Percentiles rank a stretch among this genome's conserved stretches.
These are phyloP conservation scores for Triangularia verruculosa DNA, from an alignment of 2,329 filamentous ascomycete genomes.

Conservation along the genomic window DNA sequence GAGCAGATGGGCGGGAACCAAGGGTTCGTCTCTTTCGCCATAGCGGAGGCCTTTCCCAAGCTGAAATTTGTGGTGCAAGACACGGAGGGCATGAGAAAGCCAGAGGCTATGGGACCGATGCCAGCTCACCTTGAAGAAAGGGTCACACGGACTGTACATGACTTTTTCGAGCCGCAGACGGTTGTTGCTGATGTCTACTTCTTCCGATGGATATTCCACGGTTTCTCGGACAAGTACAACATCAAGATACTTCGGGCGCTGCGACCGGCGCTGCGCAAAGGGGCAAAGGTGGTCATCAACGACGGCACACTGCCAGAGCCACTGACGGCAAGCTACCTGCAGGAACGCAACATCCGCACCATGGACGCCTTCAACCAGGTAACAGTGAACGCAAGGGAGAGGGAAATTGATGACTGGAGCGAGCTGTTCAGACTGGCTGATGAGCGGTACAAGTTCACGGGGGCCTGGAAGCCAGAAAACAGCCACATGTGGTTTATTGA, in stretches of 20 bases:
- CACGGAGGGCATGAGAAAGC: conserved; percentile 20
- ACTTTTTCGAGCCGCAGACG: conserved; percentile 26
- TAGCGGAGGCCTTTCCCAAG: conserved; percentile 25
- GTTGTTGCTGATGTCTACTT: conserved; percentile 27
- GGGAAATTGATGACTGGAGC: too few species aligned
- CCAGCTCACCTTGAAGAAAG: conserved; percentile 22
- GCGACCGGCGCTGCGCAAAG: conserved; percentile 25
- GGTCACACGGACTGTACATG: conserved; percentile 26
- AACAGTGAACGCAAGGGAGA: too few species aligned
- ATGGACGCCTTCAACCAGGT: too few species aligned
- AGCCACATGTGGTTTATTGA: too few species aligned
- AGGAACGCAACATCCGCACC: too few species aligned
- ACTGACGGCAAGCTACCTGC: too few species aligned
- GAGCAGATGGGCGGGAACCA: conserved; percentile 26
- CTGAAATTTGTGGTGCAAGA: conserved; percentile 27
- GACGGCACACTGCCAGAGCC: conserved; percentile 13
- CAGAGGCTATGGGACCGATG: conserved; percentile 20
- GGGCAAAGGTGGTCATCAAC: conserved; percentile 27
- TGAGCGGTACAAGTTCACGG: too few species aligned
- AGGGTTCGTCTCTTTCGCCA: conserved; percentile 25
- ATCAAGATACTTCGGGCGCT: conserved; percentile 27
- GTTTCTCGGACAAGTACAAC: conserved; percentile 26
- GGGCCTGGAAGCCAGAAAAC: too few species aligned
- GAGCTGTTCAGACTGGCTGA: too few species aligned
- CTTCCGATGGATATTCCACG: conserved; percentile 24